Conservation (phyloP, 108 stramenopile genomes). For the Pseudonitzschia multiseries region DNA sequence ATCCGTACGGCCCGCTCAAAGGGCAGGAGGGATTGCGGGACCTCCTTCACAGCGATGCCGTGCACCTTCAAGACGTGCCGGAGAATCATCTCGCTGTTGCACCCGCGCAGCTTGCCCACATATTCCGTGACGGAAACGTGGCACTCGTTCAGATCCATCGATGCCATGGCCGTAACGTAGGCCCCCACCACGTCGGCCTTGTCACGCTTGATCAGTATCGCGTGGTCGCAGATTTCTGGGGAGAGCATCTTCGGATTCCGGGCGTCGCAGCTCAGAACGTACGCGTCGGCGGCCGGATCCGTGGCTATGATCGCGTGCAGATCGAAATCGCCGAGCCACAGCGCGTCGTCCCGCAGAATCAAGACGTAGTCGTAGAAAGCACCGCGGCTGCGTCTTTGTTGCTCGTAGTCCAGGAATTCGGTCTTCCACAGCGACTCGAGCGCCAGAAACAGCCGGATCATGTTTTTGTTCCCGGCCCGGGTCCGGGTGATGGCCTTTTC, state of each 20-base stretch:
- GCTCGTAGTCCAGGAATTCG: not conserved
- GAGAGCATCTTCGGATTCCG: constrained; percentile 2
- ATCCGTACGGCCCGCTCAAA: constrained; percentile 14
- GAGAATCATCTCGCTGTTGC: constrained; percentile 20
- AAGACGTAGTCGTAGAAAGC: constrained; percentile 8
- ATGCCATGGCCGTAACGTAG: not conserved
- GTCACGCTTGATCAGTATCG: constrained; percentile 4
- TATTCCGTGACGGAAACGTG: not conserved
- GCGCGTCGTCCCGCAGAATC: constrained; percentile 1
- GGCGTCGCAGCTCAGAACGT: constrained; percentile 4
- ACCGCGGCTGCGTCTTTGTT: not conserved
- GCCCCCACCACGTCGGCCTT: constrained; percentile 16
- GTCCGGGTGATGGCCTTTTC: not conserved
- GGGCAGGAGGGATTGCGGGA: constrained; percentile 9
- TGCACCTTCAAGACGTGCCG: not conserved
- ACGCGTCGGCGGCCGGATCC: constrained; percentile 9
- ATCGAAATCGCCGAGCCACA: constrained; percentile 16
- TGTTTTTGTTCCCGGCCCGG: constrained; percentile 14
- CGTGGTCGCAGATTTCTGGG: constrained; percentile 15
- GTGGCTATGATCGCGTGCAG: not conserved
- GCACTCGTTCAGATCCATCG: not conserved
- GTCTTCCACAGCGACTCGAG: constrained; percentile 8
- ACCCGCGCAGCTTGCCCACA: constrained; percentile 7
- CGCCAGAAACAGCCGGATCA: constrained; percentile 12
- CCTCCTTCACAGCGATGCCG: not conserved